Base-by-base conservation (phyloP, 2,329 filamentous ascomycete species). In the Stachybotrys echinatus region DNA sequence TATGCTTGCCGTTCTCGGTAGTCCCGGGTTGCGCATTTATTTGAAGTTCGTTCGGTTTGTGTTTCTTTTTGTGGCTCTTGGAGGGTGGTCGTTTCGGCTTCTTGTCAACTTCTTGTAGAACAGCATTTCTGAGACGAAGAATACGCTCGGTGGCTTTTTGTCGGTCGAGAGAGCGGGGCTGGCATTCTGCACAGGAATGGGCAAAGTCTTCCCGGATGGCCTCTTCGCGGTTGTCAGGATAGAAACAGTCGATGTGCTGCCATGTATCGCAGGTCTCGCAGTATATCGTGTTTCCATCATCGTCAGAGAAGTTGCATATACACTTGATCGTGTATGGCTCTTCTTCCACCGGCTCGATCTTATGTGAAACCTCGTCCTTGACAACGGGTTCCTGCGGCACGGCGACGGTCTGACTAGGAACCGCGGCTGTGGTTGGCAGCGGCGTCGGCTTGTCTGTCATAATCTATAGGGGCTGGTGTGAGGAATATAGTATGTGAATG, bases 221-320 rank as follows among this genome's bases (percentile, higher is more conserved):
- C 76, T 88, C 77, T 67, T 84, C 80, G 65, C 83, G 80, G 60
- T 89, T 88, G 55, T 81, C 69, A 20, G 82, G 82, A 67, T 97
- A 97, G 72, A 95, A 97, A 72, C 94, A 99, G 66, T 91, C 86
- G 61, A 96, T 95, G 71, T 99, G 94, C 72, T 99, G 94, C 94
- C 94, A 99, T 46, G 91, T 94, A 66, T 96, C 89, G 77, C 94
- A 99, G 52, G 79, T 83, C 67, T 97, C 94, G 77, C 94, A 99
- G 70, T 92, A 90, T 54, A 99, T 95, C 52, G 94, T 99, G 70
- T 89, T 92, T 71, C 94, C 94, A 76, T 99, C 94, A 77, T 99
- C 94, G 74, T 95, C 91, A 67, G 84, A 76, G 70, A 88, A 96
- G 67, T 85, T 85, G 74, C 94, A 99, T 61, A 97, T 95, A 80